Evolutionary conservation across 2,329 filamentous ascomycete genomes (phyloP).

Genomic region (Hypoxylon sp.): DNA sequence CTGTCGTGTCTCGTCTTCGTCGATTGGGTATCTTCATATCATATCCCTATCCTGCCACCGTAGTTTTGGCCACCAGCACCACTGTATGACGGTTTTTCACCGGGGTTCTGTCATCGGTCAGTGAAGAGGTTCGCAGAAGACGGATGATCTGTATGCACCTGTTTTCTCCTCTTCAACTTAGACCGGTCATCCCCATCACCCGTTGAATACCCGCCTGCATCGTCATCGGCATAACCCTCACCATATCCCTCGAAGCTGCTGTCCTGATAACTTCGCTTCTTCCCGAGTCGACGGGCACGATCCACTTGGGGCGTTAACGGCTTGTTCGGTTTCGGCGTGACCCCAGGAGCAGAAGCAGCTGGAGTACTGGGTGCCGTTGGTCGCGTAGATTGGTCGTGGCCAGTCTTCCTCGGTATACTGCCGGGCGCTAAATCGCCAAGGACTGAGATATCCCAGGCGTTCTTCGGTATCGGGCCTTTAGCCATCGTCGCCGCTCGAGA

Average conservation of each 20-base stretch:
- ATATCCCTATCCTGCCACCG: conserved; percentile 71
- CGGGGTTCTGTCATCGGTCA: conserved; percentile 65
- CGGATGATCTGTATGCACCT: conserved; percentile 64
- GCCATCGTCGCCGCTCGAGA: conserved; percentile 70
- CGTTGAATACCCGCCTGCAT: conserved; percentile 78
- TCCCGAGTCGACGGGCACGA: conserved; percentile 75
- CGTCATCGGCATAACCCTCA: conserved; percentile 79
- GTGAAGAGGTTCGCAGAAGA: conserved; percentile 55
- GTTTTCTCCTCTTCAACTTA: conserved; percentile 75
- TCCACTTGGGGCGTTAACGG: conserved; percentile 61
- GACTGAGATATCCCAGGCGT: conserved; percentile 70
- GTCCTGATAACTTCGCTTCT: conserved; percentile 84
- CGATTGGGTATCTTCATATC: conserved; percentile 58
- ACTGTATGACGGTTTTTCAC: conserved; percentile 61
- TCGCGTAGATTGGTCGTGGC: conserved; percentile 61
- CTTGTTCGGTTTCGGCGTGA: conserved; percentile 52
- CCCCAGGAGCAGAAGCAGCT: conserved; percentile 55
- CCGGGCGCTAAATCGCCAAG: conserved; percentile 69
- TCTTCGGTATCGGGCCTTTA: conserved; percentile 69
- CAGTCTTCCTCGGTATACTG: conserved; percentile 57
- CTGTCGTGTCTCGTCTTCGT: conserved; percentile 33
- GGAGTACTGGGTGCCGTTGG: conserved; percentile 70
- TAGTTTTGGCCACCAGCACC: conserved; percentile 66
- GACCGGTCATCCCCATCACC: conserved; percentile 76
- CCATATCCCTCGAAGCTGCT: conserved; percentile 81